Percentiles rank a stretch among this genome's conserved stretches.
Evolutionary conservation across 768 basidiomycete species (phyloP).

Genomic region (Hemileccinum impolitum): DNA sequence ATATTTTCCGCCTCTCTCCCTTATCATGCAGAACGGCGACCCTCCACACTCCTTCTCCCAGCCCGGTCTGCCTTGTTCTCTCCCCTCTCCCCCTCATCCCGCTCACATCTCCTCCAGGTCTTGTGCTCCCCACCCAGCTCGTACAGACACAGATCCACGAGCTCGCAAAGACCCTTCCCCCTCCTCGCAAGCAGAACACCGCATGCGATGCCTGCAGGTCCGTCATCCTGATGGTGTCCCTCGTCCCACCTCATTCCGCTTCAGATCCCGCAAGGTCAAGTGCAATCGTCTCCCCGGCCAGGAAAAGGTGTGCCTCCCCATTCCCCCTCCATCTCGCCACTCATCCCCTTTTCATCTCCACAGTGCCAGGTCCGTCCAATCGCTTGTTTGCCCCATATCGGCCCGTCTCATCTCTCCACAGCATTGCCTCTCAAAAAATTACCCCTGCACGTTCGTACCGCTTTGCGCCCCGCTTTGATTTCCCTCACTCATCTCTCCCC

Average conservation of each 20-base stretch:
- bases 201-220: conserved; percentile 92
- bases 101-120: conserved; percentile 37
- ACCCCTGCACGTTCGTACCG: conserved; percentile 81
- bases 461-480: conserved; percentile 13
- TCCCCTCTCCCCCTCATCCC: not conserved
- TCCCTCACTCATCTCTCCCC: conserved; percentile 17
- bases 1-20: conserved; percentile 23
- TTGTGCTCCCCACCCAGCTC: conserved; percentile 59
- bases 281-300: conserved; percentile 80
- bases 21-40: conserved; percentile 33
- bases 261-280: conserved; percentile 83
- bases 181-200: conserved; percentile 89
- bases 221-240: conserved; percentile 10
- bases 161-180: conserved; percentile 73
- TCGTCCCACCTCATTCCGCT: conserved; percentile 1
- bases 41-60: conserved; percentile 32
- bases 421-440: conserved; percentile 86
- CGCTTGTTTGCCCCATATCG: conserved; percentile 6
- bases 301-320: conserved; percentile 59
- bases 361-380: conserved; percentile 62
- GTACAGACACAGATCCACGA: conserved; percentile 83
- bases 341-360: conserved; percentile 20
- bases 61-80: conserved; percentile 22
- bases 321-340: conserved; percentile 2
- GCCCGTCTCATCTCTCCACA: conserved; percentile 28